Evolutionary conservation across 1,284 basidiomycete genomes (phyloP), one percentile per base, ranked within the genome.

Genomic region (Tetrapyrgos nigripes): DNA sequence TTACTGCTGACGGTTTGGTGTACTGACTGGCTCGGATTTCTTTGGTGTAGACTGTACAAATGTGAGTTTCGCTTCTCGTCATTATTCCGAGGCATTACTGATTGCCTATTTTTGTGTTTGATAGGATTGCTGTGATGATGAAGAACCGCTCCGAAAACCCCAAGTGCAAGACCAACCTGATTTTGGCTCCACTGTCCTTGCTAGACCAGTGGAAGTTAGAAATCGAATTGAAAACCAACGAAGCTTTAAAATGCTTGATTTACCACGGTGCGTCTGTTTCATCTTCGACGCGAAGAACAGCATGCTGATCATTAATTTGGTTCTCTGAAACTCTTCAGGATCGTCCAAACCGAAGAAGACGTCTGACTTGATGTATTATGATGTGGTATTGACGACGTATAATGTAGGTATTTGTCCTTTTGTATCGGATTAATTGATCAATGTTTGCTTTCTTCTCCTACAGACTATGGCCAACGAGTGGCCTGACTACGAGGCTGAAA

Each of bases 161-260:
- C 0, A 66, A 64, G 5, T 72, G 76, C 67, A 84, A 84, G 68
- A 81, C 82, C 3, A 87, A 79, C 19, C 75, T 87, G 1, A 82
- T 88, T 52, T 65, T 87, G 23, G 80, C 81, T 3, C 86, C 86
- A 3, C 68, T 82, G 10, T 83, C 85, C 0, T 72, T 88, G 3
- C 70, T 88, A 26, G 77, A 81, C 50, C 85, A 81, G 55, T 88
- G 86, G 86, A 79, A 81, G 64, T 63, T 74, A n/a, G 85, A 87
- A 66, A 82, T 88, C 19, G 79, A 83, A 62, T 70, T 77, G 57
- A 87, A 86, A 74, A 83, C 82, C 1, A 79, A 79, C 57, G 71
- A 74, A 45, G 71, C 64, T 4, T 65, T 84, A 24, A 77, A 73
- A 28, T 79, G 78, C 57, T 65, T 81, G 2, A 80, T 86, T n/a